A percentile compares a stretch with the other conserved stretches of the same genome.
Evolutionary conservation across 2,329 filamentous ascomycete species (phyloP).

Genomic region (Fusarium sp.): DNA sequence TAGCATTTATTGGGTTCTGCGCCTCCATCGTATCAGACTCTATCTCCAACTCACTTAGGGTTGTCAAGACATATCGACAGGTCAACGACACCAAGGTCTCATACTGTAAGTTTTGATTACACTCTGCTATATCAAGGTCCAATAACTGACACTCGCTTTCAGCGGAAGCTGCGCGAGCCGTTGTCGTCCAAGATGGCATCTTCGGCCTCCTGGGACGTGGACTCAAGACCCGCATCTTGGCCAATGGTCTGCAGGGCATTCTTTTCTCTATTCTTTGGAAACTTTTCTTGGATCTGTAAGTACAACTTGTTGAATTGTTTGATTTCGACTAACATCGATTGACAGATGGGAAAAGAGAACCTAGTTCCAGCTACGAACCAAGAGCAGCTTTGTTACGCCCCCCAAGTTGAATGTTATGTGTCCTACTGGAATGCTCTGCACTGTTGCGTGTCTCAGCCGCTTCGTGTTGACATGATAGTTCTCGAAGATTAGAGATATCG

Average conservation of each 20-base stretch:
- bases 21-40: slow-evolving; percentile 61
- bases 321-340: rapidly evolving
- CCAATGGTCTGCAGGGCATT: slow-evolving; percentile 61
- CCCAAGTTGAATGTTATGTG: no score
- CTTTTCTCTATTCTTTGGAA: slow-evolving; percentile 64
- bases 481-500: no score
- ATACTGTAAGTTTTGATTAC: slow-evolving; percentile 52
- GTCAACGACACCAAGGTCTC: slow-evolving; percentile 62
- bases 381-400: no score
- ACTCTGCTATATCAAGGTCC: neutral
- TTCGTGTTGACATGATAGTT: no score
- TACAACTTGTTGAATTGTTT: neutral
- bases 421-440: no score
- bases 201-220: slow-evolving; percentile 59
- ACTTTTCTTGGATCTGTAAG: slow-evolving; percentile 61
- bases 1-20: slow-evolving; percentile 55
- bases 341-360: slow-evolving; percentile 20
- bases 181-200: slow-evolving; percentile 58
- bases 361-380: neutral
- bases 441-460: no score
- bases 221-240: slow-evolving; percentile 61
- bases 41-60: slow-evolving; percentile 61
- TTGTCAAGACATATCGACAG: slow-evolving; percentile 64
- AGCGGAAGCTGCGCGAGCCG: slow-evolving; percentile 58
- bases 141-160: neutral